Conservation (phyloP, 2,329 filamentous ascomycete genomes). For the Dryadomyces quercivorus region DNA sequence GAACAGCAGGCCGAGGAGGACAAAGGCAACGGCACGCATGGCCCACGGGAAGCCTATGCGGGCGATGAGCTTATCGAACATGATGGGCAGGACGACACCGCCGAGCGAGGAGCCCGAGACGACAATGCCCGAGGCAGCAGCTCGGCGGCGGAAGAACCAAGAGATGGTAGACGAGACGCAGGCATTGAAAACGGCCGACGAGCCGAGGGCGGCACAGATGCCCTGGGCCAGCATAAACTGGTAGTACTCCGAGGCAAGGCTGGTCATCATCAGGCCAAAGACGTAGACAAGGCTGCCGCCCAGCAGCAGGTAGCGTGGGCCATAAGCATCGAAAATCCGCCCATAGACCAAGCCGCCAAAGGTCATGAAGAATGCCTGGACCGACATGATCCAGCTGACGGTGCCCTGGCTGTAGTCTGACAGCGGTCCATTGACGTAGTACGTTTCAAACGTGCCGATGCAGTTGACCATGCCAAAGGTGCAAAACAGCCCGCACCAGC, state of each 20-base stretch:
- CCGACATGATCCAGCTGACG: slow-evolving; percentile 44
- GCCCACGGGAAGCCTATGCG: slow-evolving; percentile 29
- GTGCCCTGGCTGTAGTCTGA: slow-evolving; percentile 32
- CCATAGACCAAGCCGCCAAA: slow-evolving; percentile 35
- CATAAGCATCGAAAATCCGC: slow-evolving; percentile 41
- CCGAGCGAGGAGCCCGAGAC: slow-evolving; percentile 37
- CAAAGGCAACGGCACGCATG: slow-evolving; percentile 23
- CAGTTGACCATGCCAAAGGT: slow-evolving; percentile 28
- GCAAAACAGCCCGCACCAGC: slow-evolving; percentile 23
- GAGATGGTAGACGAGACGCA: slow-evolving; percentile 23
- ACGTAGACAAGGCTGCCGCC: slow-evolving; percentile 39
- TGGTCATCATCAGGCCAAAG: slow-evolving; percentile 50
- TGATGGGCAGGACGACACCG: slow-evolving; percentile 43
- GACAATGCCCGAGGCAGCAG: slow-evolving; percentile 33
- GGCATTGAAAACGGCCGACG: slow-evolving; percentile 23
- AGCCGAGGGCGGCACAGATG: slow-evolving; percentile 20
- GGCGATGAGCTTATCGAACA: slow-evolving; percentile 38
- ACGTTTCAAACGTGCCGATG: slow-evolving; percentile 43
- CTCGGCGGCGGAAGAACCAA: slow-evolving; percentile 36
- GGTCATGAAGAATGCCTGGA: slow-evolving; percentile 32
- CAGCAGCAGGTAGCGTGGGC: slow-evolving; percentile 41
- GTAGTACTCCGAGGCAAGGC: slow-evolving; percentile 28
- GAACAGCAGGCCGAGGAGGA: slow-evolving; percentile 21
- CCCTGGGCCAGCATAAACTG: slow-evolving; percentile 27
- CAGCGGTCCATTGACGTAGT: slow-evolving; percentile 38